A percentile compares a stretch with the other conserved stretches of the same genome.
Conservation (phyloP, 2,329 filamentous ascomycete species). For the Lasiodiplodia citricola region DNA sequence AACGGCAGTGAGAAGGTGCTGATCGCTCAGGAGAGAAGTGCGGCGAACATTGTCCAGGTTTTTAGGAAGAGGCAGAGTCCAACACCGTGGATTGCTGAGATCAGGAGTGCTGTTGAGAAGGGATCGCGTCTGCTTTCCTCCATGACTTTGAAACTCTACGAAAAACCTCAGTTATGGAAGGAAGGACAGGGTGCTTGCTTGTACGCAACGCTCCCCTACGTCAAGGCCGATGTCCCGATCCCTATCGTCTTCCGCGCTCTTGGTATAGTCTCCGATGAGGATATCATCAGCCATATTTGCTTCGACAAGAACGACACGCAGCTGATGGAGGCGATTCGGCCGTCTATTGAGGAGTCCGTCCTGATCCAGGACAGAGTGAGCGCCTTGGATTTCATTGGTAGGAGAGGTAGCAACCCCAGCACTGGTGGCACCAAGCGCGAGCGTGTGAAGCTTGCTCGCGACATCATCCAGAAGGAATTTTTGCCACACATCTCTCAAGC, state of each 20-base stretch:
- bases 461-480: constrained; percentile 96
- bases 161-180: constrained; percentile 80
- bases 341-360: constrained; percentile 96
- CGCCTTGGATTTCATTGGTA: constrained; percentile 93
- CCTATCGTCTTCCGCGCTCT: constrained; percentile 95
- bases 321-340: constrained; percentile 97
- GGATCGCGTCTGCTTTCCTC: constrained; percentile 94
- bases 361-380: constrained; percentile 95
- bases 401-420: constrained; percentile 68
- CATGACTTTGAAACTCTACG: constrained; percentile 86
- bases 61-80: constrained; percentile 98
- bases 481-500: constrained; percentile 95
- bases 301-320: constrained; percentile 94
- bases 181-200: constrained; percentile 86
- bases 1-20: constrained; percentile 98
- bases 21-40: constrained; percentile 96
- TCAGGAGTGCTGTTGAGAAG: constrained; percentile 94
- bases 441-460: constrained; percentile 88
- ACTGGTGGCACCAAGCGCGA: constrained; percentile 79
- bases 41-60: constrained; percentile 97
- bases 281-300: constrained; percentile 97
- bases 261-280: constrained; percentile 94
- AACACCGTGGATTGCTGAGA: constrained; percentile 92
- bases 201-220: constrained; percentile 88
- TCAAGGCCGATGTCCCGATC: constrained; percentile 91